Evolutionary conservation across 192 early-diverging fungal genomes (phyloP).

Genomic region (Funneliformis geosporum): DNA sequence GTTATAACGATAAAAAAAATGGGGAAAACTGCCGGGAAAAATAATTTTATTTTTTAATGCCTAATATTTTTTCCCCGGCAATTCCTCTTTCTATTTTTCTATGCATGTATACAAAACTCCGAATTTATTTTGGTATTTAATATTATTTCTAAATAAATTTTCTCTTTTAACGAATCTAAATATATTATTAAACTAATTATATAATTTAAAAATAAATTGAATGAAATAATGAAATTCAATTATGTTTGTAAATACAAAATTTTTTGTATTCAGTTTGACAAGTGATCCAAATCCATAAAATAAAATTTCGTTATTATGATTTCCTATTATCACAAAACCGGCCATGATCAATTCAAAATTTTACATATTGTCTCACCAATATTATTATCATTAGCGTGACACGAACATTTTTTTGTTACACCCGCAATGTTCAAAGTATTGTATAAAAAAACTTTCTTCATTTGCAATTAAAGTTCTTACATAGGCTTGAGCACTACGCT

Average conservation of each 20-base stretch:
- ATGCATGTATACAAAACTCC: too few species aligned
- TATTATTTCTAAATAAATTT: too few species aligned
- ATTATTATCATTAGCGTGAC: not conserved
- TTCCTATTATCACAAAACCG: not conserved
- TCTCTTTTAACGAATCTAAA: too few species aligned
- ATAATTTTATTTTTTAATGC: too few species aligned
- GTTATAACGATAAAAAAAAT: too few species aligned
- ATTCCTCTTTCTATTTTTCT: too few species aligned
- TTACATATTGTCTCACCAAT: conserved; percentile 11
- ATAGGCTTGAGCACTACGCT: conserved; percentile 3
- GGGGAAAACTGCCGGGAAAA: too few species aligned
- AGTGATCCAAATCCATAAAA: not conserved
- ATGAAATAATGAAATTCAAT: too few species aligned
- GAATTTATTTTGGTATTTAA: too few species aligned
- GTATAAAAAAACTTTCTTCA: not conserved
- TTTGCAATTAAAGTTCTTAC: not conserved
- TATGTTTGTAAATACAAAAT: not conserved
- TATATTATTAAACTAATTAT: too few species aligned
- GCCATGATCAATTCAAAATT: not conserved
- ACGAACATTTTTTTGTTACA: not conserved
- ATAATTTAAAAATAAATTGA: too few species aligned
- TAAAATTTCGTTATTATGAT: not conserved
- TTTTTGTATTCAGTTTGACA: not conserved
- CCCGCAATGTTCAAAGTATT: not conserved
- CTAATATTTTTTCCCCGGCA: too few species aligned